phyloP scores from a whole-genome alignment of 352 stramenopile genomes.

The Thraustochytrium sp. region DNA sequence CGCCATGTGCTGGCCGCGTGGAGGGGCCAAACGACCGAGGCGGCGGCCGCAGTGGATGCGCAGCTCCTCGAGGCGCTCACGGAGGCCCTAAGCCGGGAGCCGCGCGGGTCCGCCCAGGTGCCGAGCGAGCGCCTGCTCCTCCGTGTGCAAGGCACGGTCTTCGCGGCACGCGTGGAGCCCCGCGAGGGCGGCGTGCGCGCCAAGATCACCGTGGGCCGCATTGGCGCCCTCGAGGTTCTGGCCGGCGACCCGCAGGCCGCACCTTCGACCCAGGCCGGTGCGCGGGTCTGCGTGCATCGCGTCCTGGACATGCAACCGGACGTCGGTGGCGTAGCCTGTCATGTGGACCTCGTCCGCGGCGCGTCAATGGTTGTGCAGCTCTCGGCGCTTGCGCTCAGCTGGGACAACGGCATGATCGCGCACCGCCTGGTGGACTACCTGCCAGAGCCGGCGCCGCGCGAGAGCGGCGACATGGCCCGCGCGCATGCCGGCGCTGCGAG shows the following conservation, averaged over 20 bases:
- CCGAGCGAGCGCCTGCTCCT: neutral
- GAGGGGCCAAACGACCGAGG: too few species aligned
- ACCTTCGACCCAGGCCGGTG: neutral
- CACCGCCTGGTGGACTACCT: neutral
- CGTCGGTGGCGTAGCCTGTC: neutral
- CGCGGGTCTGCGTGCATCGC: neutral
- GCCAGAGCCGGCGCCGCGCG: neutral
- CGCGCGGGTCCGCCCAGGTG: too few species aligned
- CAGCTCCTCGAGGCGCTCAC: too few species aligned
- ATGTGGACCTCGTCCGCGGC: neutral
- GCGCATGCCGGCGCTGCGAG: too few species aligned
- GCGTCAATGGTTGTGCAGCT: slow-evolving; percentile 1
- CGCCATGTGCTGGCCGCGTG: too few species aligned
- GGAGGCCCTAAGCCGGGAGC: too few species aligned
- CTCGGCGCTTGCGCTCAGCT: neutral
- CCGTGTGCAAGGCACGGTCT: neutral
- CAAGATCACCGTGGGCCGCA: neutral
- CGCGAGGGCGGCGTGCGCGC: neutral
- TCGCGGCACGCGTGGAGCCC: neutral
- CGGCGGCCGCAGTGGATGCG: too few species aligned
- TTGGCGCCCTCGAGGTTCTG: neutral
- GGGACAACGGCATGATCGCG: slow-evolving; percentile 32
- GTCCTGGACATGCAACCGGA: slow-evolving; percentile 22
- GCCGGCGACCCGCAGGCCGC: neutral
- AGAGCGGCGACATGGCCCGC: too few species aligned